These are phyloP conservation scores for Pleomassaria siparia DNA, from an alignment of 2,329 filamentous ascomycete species.

Conservation along the genomic window DNA sequence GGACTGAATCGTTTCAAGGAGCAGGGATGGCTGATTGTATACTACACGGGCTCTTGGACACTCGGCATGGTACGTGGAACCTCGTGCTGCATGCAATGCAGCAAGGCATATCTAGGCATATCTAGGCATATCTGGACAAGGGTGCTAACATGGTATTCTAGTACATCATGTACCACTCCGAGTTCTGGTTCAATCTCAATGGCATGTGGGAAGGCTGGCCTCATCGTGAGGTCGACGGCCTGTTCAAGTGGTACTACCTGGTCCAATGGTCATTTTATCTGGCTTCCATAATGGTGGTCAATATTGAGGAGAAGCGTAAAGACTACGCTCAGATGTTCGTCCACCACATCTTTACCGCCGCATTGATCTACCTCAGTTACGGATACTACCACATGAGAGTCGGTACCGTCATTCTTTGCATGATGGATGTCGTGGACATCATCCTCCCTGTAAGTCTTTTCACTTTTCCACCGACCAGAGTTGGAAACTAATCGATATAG, in stretches of 20 bases:
- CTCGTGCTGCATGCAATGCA: no score
- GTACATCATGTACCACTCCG: slow-evolving; percentile 78
- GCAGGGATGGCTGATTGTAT: slow-evolving; percentile 87
- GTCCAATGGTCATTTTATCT: slow-evolving; percentile 91
- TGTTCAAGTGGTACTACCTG: slow-evolving; percentile 87
- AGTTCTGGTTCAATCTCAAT: slow-evolving; percentile 74
- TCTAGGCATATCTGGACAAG: not conserved
- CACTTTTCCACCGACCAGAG: not conserved
- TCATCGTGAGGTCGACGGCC: slow-evolving; percentile 68
- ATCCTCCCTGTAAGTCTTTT: slow-evolving; percentile 68
- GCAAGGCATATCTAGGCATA: no score
- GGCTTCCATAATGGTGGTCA: slow-evolving; percentile 90
- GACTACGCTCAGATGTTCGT: slow-evolving; percentile 96
- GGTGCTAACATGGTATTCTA: slow-evolving; percentile 42
- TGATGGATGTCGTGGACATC: slow-evolving; percentile 93
- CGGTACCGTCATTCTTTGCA: slow-evolving; percentile 81
- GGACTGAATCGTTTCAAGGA: slow-evolving; percentile 83
- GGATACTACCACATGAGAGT: slow-evolving; percentile 84
- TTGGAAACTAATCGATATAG: slow-evolving; percentile 48
- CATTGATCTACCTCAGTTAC: slow-evolving; percentile 79
- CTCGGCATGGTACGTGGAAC: slow-evolving; percentile 69
- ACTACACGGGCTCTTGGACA: slow-evolving; percentile 79
- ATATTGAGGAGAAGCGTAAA: slow-evolving; percentile 92
- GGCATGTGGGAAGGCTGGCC: slow-evolving; percentile 88
- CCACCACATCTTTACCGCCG: slow-evolving; percentile 88